Evolutionary conservation across 352 stramenopile species (phyloP), one percentile per base, ranked within the genome.

Genomic region (Globisporangium iwayamae): DNA sequence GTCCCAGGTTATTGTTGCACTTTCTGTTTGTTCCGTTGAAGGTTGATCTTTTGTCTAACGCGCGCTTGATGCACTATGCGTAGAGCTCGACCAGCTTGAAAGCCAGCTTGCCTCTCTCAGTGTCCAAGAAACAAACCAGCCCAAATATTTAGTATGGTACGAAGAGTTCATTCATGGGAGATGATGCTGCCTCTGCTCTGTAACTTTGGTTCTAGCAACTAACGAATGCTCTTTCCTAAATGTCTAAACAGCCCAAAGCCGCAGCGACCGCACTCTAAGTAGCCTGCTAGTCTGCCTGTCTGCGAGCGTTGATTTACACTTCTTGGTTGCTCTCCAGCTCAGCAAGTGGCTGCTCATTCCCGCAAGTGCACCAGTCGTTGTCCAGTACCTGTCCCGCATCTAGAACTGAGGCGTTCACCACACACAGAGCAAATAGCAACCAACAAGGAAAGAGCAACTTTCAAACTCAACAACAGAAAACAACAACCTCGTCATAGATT

Each of bases 1-100:
- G 75, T 89, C 36, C 79, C 80, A 76, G 83, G 83, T 92, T 63
- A n/a, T 41, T 63, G n/a, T 18, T 48, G 41, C 16, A 4, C 41
- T 48, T 4, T 2, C 3, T n/a, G 13, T 41, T 18, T 55, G 25
- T 48, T n/a, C n/a, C 25, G 5, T 6, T 50, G 13, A 9, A 20
- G 16, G 7, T 16, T 57, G 45, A 18, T 2, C n/a, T 59, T 43
- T 25, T 28, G 22, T 41, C 34, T 63, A 18, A 63, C 36, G 20
- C 34, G 16, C 25, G 20, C 5, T 7, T 32, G 39, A 4, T 62
- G 38, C 3, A 43, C 7, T 47, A 4, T 39, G 65, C 46, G 62
- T 62, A 20, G 66, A 69, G 47, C 54, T 69, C 20, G 50, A 65
- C 20, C 54, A 71, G 48, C 48, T 71, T 52, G 36, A 71, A 16